Evolutionary conservation across 495 filamentous ascomycete species (phyloP), one percentile per base, ranked within the genome.

Genomic region (Xylaria scruposa): DNA sequence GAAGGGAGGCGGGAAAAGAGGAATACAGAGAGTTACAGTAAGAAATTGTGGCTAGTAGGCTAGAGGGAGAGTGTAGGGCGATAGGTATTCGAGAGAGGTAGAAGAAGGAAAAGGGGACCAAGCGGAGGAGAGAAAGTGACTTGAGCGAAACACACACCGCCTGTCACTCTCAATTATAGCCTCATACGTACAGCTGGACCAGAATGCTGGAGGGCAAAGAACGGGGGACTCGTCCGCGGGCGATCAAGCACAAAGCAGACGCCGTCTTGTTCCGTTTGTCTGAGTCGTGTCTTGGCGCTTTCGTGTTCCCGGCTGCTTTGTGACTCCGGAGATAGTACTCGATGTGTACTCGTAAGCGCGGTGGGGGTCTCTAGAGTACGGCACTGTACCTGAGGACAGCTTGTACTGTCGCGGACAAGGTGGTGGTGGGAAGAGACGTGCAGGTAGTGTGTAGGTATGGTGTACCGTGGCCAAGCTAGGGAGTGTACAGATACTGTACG

Each of bases 251-350:
- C 46, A 24, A 42, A 42, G 31, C 36, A 24, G 46, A 49, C 21
- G 29, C 56, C 44, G 59, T 54, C 61, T n/a, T 24, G 36, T 64
- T 56, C 40, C 47, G 68, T 70, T 64, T 70, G 68, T 64, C 49
- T 63, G 68, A 64, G 46, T 10, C 49, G 21, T 54, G 38, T 38
- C 53, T 62, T 62, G 58, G 68, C 68, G 47, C 56, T 2, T 17
- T 64, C 49, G 60, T 64, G 44, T 70, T 61, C 59, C 44, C 31
- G 10, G 33, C 33, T 56, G 36, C 46, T 26, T 17, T 40, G 64
- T 38, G 33, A 67, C 51, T 15, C 51, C n/a, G 24, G 12, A 21
- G 31, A 38, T 8, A 8, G 68, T 70, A 70, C 68, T 70, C 54
- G 44, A 19, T 6, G 67, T 53, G 68, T 70, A 70, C 68, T 70